Conservation (phyloP, 176 grass and related monocot genomes). For the Musa schizocarpa region DNA sequence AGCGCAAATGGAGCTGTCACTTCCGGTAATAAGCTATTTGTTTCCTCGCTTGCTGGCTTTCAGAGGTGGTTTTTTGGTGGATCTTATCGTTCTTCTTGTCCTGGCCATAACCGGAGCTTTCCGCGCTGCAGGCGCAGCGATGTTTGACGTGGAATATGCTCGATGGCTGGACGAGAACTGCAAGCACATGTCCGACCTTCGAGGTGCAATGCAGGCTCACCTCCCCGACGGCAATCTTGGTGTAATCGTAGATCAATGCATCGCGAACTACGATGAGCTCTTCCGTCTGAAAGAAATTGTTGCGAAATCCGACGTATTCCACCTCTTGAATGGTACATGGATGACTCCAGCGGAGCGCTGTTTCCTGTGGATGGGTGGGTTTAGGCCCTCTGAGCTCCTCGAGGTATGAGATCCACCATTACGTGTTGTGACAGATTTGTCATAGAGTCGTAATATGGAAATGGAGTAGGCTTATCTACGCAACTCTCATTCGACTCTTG, state of each 20-base stretch:
- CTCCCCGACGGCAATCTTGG: constrained; percentile 58
- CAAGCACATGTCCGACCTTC: constrained; percentile 54
- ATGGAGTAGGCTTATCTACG: too few relatives aligned
- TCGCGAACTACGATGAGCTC: constrained; percentile 78
- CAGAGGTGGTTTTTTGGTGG: not conserved
- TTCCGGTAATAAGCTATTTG: constrained; percentile 49
- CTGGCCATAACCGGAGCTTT: not conserved
- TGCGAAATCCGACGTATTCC: constrained; percentile 70
- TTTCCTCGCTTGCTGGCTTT: constrained; percentile 3
- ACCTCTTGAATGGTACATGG: constrained; percentile 79
- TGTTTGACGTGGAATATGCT: constrained; percentile 88
- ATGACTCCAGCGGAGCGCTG: constrained; percentile 67
- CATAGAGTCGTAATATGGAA: not conserved
- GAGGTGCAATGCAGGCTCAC: constrained; percentile 56
- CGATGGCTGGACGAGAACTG: constrained; percentile 81
- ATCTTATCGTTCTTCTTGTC: not conserved
- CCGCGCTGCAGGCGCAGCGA: constrained; percentile 45
- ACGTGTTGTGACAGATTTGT: not conserved
- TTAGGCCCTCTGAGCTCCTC: constrained; percentile 81
- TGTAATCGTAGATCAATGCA: constrained; percentile 63
- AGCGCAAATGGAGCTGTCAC: constrained; percentile 56
- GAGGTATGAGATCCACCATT: constrained; percentile 35
- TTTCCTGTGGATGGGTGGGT: constrained; percentile 99
- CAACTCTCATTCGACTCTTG: not conserved
- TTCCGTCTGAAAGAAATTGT: constrained; percentile 67